A percentile compares a stretch with the other conserved stretches of the same genome.
These are phyloP conservation scores for Trifolium subterraneum DNA, from an alignment of 306 rosid genomes.

Conservation along the genomic window DNA sequence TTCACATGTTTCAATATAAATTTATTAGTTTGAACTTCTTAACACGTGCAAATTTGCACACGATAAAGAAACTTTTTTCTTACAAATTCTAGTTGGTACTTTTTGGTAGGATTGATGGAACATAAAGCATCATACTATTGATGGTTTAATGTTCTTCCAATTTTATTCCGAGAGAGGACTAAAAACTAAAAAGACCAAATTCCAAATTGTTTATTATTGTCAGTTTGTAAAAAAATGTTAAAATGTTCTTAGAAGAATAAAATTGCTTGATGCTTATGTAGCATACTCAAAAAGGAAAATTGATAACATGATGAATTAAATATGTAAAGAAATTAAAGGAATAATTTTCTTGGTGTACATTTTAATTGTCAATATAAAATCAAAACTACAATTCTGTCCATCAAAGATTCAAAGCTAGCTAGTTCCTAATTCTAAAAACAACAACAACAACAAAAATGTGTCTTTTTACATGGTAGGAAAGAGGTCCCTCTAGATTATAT, in stretches of 20 bases:
- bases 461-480: background rate
- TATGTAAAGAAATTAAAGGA: conserved; percentile 34
- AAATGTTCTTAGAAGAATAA: conserved; percentile 26
- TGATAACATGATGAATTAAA: conserved; percentile 6
- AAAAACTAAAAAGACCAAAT: conserved; percentile 28
- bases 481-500: conserved; percentile 25
- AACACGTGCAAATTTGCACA: too few relatives aligned
- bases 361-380: conserved; percentile 36
- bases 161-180: conserved; percentile 27
- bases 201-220: conserved; percentile 35
- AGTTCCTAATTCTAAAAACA: conserved; percentile 2
- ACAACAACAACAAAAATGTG: background rate
- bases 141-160: conserved; percentile 4
- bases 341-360: background rate
- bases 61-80: too few relatives aligned
- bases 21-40: too few relatives aligned
- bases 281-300: conserved; percentile 41
- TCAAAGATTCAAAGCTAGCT: background rate
- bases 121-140: conserved; percentile 16
- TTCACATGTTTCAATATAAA: too few relatives aligned
- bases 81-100: background rate
- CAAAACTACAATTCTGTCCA: conserved; percentile 4
- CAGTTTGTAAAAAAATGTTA: conserved; percentile 38
- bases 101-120: conserved; percentile 20
- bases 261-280: conserved; percentile 33